Conservation (phyloP, 2,329 filamentous ascomycete genomes). For the Phyllosticta ampelicida region DNA sequence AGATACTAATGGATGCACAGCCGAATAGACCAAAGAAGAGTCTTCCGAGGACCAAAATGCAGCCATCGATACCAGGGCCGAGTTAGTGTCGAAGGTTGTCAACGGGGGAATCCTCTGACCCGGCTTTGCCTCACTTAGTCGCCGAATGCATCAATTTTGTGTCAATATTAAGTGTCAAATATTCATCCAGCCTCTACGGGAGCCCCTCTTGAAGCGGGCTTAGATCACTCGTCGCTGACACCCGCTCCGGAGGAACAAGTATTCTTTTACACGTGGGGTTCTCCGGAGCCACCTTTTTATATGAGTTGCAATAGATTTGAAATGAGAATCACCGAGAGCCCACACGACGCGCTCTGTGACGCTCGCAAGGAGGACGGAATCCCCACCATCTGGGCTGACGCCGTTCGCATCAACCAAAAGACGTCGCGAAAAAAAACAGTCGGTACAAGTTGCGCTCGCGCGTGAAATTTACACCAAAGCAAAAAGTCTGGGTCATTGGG, state of each 20-base stretch:
- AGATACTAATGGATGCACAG: neutral
- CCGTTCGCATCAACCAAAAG: conserved; percentile 12
- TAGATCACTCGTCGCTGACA: neutral
- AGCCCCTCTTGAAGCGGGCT: neutral
- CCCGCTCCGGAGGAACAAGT: conserved; percentile 2
- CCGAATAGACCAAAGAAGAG: neutral
- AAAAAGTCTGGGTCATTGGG: conserved; percentile 6
- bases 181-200: neutral
- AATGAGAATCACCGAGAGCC: conserved; percentile 4
- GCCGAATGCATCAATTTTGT: neutral
- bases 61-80: neutral
- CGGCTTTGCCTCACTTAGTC: neutral
- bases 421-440: conserved; percentile 10
- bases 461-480: conserved; percentile 10
- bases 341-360: conserved; percentile 4
- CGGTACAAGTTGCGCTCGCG: conserved; percentile 12
- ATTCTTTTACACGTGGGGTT: conserved; percentile 13
- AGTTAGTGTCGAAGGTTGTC: neutral
- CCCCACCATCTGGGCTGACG: conserved; percentile 12
- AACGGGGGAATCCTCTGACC: neutral
- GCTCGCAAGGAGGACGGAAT: conserved; percentile 1
- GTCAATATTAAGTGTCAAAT: neutral
- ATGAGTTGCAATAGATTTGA: conserved; percentile 1
- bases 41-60: neutral
- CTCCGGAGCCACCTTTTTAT: neutral